Conservation (phyloP, 306 rosid genomes). For the Delonix regia region DNA sequence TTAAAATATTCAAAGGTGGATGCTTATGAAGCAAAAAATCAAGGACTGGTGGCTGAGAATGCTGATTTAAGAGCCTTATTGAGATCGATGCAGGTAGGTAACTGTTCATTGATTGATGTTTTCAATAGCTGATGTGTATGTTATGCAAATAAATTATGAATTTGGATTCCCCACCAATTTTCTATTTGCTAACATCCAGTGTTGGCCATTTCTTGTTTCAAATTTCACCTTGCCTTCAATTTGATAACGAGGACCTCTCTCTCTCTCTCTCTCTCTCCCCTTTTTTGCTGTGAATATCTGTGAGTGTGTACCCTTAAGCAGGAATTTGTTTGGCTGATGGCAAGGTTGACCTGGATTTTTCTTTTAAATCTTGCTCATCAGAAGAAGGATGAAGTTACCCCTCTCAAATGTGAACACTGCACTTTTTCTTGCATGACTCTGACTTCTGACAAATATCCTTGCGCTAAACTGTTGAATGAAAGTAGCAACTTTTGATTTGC, state of each 20-base stretch:
- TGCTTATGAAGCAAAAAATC: slow-evolving; percentile 91
- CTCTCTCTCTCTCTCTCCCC: neutral
- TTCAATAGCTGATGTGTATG: slow-evolving; percentile 23
- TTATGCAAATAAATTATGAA: slow-evolving; percentile 17
- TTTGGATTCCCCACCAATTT: slow-evolving; percentile 31
- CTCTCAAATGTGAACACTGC: neutral
- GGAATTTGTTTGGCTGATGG: neutral
- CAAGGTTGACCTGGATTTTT: neutral
- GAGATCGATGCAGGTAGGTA: slow-evolving; percentile 94
- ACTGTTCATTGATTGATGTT: slow-evolving; percentile 14
- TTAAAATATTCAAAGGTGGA: slow-evolving; percentile 65
- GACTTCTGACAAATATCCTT: neutral
- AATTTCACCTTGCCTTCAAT: neutral
- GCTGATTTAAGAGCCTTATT: slow-evolving; percentile 87
- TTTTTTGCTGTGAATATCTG: neutral
- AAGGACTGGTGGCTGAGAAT: slow-evolving; percentile 87
- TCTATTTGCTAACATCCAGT: slow-evolving; percentile 9
- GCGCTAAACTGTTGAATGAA: neutral
- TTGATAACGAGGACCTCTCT: neutral
- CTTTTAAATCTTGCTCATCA: slow-evolving; percentile 1
- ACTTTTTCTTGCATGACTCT: neutral
- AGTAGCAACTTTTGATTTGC: neutral
- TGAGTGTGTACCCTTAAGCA: neutral
- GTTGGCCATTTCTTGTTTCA: neutral
- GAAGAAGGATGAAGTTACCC: neutral